Base-by-base conservation (phyloP, 148 eudicot genomes). In the Heliosperma pusillum region DNA sequence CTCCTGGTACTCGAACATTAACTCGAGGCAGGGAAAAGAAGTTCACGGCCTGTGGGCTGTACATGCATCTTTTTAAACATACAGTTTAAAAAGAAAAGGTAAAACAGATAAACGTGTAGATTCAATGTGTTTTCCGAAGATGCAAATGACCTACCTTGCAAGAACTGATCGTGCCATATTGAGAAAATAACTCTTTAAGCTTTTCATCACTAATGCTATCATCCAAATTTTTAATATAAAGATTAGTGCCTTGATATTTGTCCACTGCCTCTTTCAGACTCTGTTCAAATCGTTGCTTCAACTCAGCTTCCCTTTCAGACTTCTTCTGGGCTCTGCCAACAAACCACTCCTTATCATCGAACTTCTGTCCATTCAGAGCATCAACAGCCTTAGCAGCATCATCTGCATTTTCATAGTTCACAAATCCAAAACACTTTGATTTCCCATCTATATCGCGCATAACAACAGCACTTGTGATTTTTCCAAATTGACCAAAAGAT, bases 241-340 rank as follows among this genome's bases (percentile, higher is more conserved):
- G 86, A 72, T 92, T 95, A 11, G 88, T 77, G 59, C 96, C 96
- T 69, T 88, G 93, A 36, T 83, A 86, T 78, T 89, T 93, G 75
- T 95, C 99, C 40, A 76, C 92, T 0, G 90, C 81, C 70, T 91
- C 97, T 79, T 82, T 88, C 70, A 79, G 66, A 77, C 76, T 87
- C 82, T 91, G 97, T 83, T 94, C 97, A 82, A 83, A 88, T 12
- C 72, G 77, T 13, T 50, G 57, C 76, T 88, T 94, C 69, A 94
- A 73, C 72, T 93, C 97, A 33, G 74, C 83, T 71, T 94, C 98
- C 78, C 97, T 87, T 76, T 94, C 96, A 44, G 93, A 83, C 73
- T 90, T 91, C 67, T 91, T 94, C 72, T 94, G 98, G 50, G 96
- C 97, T 83, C 83, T 89, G 10, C 97, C 97, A 76, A 93, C 98